Evolutionary conservation across 2,329 filamentous ascomycete species (phyloP), one percentile per base, ranked within the genome.

Genomic region (Beauveria scarabaeidicola): DNA sequence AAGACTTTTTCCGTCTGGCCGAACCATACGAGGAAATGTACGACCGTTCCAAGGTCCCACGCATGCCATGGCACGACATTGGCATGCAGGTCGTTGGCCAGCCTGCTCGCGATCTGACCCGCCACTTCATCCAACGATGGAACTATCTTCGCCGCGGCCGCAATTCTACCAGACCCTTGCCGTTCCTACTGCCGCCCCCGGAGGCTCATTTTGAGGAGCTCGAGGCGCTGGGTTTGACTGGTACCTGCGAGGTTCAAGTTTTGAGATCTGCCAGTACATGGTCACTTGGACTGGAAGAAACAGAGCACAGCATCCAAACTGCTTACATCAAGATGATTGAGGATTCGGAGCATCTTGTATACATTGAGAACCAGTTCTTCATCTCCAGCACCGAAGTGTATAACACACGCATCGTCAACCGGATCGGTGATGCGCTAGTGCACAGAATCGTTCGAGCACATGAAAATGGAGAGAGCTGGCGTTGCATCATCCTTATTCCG

Each of bases 21-120:
- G 91, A 95, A 71, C 94, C 94, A 1, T 97, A 97, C 68, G 94
- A 96, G 69, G 94, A 99, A 73, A 97, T 97, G 94, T 99, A 97
- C 69, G 91, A 97, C 73, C 87, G 94, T 59, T 88, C 85, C 62
- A 89, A 89, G 70, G 83, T 93, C 19, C 91, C 94, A 1, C 81
- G 94, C 63, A 99, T 97, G 94, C 93, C 94, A 1, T 99, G 94
- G 94, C 94, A 99, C 69, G 94, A 99, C 72, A 91, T 99, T 63
- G 86, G 88, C 3, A 97, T 99, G 94, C 94, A 97, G 73, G 87
- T 99, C 46, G 91, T 97, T 47, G 94, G 94, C 4, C 94, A 97
- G 71, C 94, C 94, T 3, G 93, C 94, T 13, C 84, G 94, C 65
- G 94, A 99, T 74, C 77, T 97, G 63, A 97, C 92, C 2, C 85